These are phyloP conservation scores for Mucor racemosus DNA, from an alignment of 371 early-diverging fungal genomes.

Conservation along the genomic window DNA sequence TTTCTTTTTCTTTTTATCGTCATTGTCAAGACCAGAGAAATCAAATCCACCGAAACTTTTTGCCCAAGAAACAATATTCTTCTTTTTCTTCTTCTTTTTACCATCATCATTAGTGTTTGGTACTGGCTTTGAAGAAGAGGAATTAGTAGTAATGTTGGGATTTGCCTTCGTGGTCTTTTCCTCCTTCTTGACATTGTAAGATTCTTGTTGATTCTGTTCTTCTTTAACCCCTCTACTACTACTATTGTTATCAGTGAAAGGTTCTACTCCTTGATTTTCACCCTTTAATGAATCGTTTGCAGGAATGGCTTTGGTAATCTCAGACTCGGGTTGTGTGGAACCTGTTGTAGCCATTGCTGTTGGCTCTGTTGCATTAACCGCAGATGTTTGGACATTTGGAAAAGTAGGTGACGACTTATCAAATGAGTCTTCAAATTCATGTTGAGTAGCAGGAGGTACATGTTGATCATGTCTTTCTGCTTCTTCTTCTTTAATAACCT, in stretches of 20 bases:
- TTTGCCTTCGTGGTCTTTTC: not conserved
- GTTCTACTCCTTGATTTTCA: conserved; percentile 19
- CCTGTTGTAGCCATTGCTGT: not conserved
- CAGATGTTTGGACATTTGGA: no score
- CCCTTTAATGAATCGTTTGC: conserved; percentile 3
- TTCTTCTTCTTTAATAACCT: not conserved
- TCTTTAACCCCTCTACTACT: conserved; percentile 6
- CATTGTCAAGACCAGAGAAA: conserved; percentile 21
- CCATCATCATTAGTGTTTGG: not conserved
- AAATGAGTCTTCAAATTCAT: not conserved
- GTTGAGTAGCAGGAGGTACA: not conserved
- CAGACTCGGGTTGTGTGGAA: not conserved
- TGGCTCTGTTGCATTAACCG: not conserved
- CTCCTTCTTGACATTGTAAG: not conserved
- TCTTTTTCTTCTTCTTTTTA: conserved; percentile 34
- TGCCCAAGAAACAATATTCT: conserved; percentile 36
- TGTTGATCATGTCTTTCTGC: no score
- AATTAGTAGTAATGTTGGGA: not conserved
- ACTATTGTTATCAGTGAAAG: not conserved
- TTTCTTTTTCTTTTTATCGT: conserved; percentile 26
- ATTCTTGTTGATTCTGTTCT: not conserved
- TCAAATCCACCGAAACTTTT: conserved; percentile 46
- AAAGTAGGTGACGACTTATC: not conserved
- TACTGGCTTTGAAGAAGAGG: not conserved
- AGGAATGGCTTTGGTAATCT: not conserved